phyloP scores from a whole-genome alignment of 1,284 basidiomycete genomes.

The Ganoderma sinense region DNA sequence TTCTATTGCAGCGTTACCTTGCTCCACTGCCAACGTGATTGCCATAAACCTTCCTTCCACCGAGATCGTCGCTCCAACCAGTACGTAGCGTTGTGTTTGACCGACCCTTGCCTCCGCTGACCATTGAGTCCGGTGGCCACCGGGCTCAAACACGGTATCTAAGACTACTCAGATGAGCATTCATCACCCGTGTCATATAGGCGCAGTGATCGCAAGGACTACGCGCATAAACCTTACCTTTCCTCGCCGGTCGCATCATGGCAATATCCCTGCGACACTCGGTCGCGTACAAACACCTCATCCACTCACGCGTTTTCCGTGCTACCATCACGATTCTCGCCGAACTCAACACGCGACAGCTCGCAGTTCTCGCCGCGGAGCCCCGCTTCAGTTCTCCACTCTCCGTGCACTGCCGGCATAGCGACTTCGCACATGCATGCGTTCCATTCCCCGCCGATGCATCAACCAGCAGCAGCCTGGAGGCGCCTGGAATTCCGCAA shows the following conservation, averaged over 20 bases:
- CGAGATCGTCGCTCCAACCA: not conserved
- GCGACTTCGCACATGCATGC: conserved; percentile 16
- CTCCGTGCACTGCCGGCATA: conserved; percentile 18
- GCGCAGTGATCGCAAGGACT: conserved; percentile 12
- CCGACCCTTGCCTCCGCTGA: conserved; percentile 1
- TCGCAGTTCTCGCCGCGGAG: conserved; percentile 4
- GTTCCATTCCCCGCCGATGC: conserved; percentile 27
- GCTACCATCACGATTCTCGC: conserved; percentile 1
- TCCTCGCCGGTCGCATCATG: conserved; percentile 5
- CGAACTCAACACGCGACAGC: not conserved
- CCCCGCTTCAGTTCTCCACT: not conserved
- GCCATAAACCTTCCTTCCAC: not conserved
- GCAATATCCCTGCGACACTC: not conserved
- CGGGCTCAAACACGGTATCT: not conserved
- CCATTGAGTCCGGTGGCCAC: not conserved
- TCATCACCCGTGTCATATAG: conserved; percentile 8
- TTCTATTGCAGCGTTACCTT: not conserved
- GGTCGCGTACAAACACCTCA: not conserved
- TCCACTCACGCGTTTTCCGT: conserved; percentile 2
- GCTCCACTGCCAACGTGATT: not conserved
- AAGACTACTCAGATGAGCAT: not conserved
- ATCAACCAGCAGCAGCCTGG: conserved; percentile 20
- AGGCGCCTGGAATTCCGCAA: conserved; percentile 25
- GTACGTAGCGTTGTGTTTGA: not conserved
- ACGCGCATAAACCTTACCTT: conserved; percentile 8